Base-by-base conservation (phyloP, 2,329 filamentous ascomycete genomes). In the Alternaria sp. region DNA sequence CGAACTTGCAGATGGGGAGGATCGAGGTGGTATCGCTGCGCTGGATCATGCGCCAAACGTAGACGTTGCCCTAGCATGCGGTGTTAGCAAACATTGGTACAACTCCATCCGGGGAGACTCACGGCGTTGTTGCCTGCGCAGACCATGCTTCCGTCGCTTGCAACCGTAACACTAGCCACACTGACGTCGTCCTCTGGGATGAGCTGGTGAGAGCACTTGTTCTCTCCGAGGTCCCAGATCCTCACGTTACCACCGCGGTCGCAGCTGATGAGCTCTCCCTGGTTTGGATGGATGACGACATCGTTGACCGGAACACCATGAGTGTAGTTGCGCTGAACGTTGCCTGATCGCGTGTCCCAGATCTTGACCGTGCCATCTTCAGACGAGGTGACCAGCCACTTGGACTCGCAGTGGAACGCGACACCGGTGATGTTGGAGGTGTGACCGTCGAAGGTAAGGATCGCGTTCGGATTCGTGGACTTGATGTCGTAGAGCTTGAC, bases 401-500 rank as follows among this genome's bases (percentile, higher is more conserved):
- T 99, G 11, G 95, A 94, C 81, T 99, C 96, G 79, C 95, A 98
- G 80, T 99, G 96, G 79, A 99, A 99, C 11, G 94, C 94, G 50
- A 99, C 92, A 46, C 96, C 96, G 0, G 96, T 99, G 78, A 99
- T 91, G 76, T 99, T 99, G 70, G 90, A 93, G 12, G 93, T 96
- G 82, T 99, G 96, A 45, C 96, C 96, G 78, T 98, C 95, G 75
- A 99, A 98, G 20, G 92, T 94, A 75, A 98, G 88, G 23, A 98
- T 87, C 1, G 96, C 92, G 70, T 95, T 96, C 3, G 96, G 94
- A 75, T 98, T 98, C n/a, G 93, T 95, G 15, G 94, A 97, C 78
- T 97, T 97, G 84, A 98, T 97, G 77, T 99, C 96, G 84, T 96
- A 99, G 62, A 99, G 92, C 83, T 98, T 98, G 77, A 99, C 93